A percentile compares a stretch with the other conserved stretches of the same genome.
Conservation (phyloP, 2,329 filamentous ascomycete species). For the Xylaria sp. region DNA sequence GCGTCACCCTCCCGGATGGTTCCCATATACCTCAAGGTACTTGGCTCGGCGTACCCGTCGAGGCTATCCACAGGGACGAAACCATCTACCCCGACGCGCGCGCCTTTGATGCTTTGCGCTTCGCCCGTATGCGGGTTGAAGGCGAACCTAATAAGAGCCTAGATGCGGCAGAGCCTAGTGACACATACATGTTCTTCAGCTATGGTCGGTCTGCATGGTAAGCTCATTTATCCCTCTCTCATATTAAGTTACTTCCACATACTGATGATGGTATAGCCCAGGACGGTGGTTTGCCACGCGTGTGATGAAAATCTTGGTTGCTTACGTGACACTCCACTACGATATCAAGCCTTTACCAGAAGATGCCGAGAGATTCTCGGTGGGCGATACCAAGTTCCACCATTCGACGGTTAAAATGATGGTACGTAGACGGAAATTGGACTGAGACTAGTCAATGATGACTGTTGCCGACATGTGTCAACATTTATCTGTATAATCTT, state of each 20-base stretch:
- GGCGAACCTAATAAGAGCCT: constrained; percentile 15
- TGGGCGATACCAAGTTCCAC: constrained; percentile 16
- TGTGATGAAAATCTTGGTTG: constrained; percentile 15
- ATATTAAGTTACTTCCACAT: background rate
- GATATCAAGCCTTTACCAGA: constrained; percentile 12
- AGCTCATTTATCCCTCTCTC: background rate
- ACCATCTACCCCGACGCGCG: constrained; percentile 7
- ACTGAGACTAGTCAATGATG: background rate
- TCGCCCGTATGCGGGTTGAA: constrained; percentile 14
- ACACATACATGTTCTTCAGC: constrained; percentile 19
- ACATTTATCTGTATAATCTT: background rate
- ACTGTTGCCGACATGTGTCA: background rate
- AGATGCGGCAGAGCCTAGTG: constrained; percentile 8
- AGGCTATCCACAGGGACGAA: constrained; percentile 12
- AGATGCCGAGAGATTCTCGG: constrained; percentile 12
- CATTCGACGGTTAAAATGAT: constrained; percentile 11
- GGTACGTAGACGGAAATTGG: constrained; percentile 9
- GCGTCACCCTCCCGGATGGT: constrained; percentile 15
- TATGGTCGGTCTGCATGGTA: constrained; percentile 15
- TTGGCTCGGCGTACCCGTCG: constrained; percentile 16
- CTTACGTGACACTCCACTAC: constrained; percentile 14
- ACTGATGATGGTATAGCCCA: background rate
- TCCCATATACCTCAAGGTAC: constrained; percentile 13
- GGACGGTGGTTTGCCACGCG: constrained; percentile 15
- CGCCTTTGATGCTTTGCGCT: constrained; percentile 8